Evolutionary conservation across 2,329 filamentous ascomycete genomes (phyloP), one percentile per base, ranked within the genome.

Genomic region (Endothia cerciana): DNA sequence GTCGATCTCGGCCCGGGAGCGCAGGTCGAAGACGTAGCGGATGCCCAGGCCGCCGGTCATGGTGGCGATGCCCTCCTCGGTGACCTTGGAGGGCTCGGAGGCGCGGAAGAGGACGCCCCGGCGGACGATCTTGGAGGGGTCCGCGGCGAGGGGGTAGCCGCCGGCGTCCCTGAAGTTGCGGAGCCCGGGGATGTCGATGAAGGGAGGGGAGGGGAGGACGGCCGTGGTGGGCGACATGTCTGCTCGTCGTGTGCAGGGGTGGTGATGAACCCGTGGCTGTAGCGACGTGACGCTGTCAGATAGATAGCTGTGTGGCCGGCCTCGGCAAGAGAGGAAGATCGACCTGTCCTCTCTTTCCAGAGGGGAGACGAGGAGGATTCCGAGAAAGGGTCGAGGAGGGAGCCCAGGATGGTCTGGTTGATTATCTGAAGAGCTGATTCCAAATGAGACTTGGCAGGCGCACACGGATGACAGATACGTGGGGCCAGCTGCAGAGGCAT

Each of bases 91-190:
- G 19, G 89, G 87, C 70, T 92, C 89, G 2, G 89, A 91, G 59
- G 87, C 88, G 65, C 92, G 88, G 77, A 87, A 94, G 65, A 91
- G 78, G 38, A 88, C 72, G 40, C 82, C 81, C 28, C 78, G 78
- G 33, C 84, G 82, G 67, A 91, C 74, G 62, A 75, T 77, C 73
- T 75, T 78, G 61, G 64, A 71, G 11, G 74, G 72, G 15, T 71
- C 65, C 4, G 69, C 71, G 33, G 75, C 65, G 56, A 85, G 73
- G 11, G 82, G 78, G 69, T 88, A 87, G 55, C 87, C 87, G 69
- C 88, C 89, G 33, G 90, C 78, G 73, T 91, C 89, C 63, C 90
- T 84, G 73, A 92, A 88, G 77, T 93, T 92, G 68, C 80, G 81
- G 43, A 92, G 81, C 25, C 89, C 89, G 2, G 82, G 77, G 41